Base-by-base conservation (phyloP, 2,329 filamentous ascomycete species). In the Ascochyta clinopodiicola region DNA sequence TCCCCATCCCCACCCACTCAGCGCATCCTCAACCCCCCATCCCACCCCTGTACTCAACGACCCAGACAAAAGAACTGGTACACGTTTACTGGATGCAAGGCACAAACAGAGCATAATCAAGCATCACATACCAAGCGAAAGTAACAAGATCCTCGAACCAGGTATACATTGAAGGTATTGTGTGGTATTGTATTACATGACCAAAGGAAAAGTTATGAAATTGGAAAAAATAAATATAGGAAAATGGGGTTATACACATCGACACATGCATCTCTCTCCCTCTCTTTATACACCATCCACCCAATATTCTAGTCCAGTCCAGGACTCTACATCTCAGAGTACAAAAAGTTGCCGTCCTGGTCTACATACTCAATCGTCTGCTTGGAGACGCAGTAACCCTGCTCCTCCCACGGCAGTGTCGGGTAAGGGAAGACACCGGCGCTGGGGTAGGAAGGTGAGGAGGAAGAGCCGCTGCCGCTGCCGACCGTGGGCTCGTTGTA, bases 331-430 rank as follows among this genome's bases (percentile, higher is more conserved):
- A 60, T 66, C 50, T 62, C 64, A 44, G 59, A 53, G 44, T 71
- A 72, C 57, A 74, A 51, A 56, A 68, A 70, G 37, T 73, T 70
- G 38, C 73, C 73, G 6, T 61, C 51, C 51, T 59, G 52, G 48
- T 75, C 70, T 3, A 75, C 72, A 44, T 75, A 75, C 60, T 70
- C 61, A 44, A 75, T 65, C 17, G 65, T 70, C 61, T 71, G 67
- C 57, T 69, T 56, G 36, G 44, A 67, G 10, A 64, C 58, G 40
- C 73, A 75, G 60, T 72, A 71, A 1, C 70, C 70, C 49, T 63
- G 43, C 59, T 70, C 70, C 27, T 66, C 59, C 61, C 67, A 69
- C 22, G 59, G 63, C 25, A 63, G 44, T 8, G 51, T 59, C 19
- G 59, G 61, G 50, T 60, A 59, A n/a, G 59, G 56, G 44, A 62